Evolutionary conservation across 352 stramenopile genomes (phyloP), one percentile per base, ranked within the genome.

Genomic region (Blastocystis sp.): DNA sequence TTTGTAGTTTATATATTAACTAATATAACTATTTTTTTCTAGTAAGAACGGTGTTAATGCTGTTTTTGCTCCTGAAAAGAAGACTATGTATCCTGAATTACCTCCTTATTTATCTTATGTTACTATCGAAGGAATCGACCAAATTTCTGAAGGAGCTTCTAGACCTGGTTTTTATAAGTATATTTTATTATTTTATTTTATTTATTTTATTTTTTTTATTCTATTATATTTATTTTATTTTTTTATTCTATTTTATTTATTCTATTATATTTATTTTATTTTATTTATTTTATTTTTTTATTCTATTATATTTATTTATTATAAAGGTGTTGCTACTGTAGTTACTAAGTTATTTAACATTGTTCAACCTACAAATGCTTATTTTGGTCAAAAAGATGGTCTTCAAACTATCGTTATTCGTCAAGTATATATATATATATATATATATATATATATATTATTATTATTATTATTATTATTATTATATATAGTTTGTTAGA

Each of bases 311-410:
- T 88, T 88, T 2, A 87, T 86, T 11, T 91, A 95, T 73, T 97
- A 97, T 73, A 77, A 82, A 30, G 91, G 91, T 57, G 90, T 99
- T n/a, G 84, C 87, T 23, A 99, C 89, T 0, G 79, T 99, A 54
- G 88, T 98, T 1, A 86, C 84, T 39, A 99, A 99, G 75, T 75
- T 99, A 13, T 93, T 98, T 69, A 96, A 97, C 74, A 87, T 97
- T 62, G 84, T 96, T 37, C 73, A 81, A 58, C 90, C 90, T 7
- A 90, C 80, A 11, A 79, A 87, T 66, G 86, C 86, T 13, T 98
- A 94, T 71, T 96, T 99, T 73, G 91, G 91, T 11, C 88, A 96
- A 69, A 99, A 99, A 69, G 91, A 99, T 72, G 89, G 86, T 2
- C 81, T 88, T 2, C 91, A 96, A 70, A 94, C 84, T 48, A 80